Evolutionary conservation across 257 asterid species (phyloP), one percentile per base, ranked within the genome.

Genomic region (Scutellaria baicalensis): DNA sequence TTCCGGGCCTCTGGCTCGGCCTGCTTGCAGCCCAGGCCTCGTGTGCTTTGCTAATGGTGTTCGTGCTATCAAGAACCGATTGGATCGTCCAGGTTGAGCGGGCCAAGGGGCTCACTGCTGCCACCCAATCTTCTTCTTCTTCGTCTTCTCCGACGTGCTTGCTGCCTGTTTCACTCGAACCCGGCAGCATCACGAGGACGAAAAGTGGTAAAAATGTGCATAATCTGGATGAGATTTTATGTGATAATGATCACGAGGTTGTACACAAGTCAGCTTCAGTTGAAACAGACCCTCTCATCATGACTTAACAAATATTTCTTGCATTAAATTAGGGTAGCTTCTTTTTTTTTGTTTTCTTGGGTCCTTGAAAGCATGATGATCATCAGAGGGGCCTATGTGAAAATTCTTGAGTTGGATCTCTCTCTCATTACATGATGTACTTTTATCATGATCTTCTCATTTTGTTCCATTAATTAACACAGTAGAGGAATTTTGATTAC

Each of bases 1-100:
- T 93, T 44, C 66, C 83, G 8, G 99, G 99, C 8, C 71, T 93
- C 9, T 93, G 99, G 99, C 14, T 93, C 0, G 99, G 99, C 1
- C 72, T 93, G 77, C 84, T 93, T 18, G 94, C 96, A n/a, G 99
- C 99, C 11, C 99, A 93, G 88, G 92, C 70, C 40, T 81, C 92
- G 0, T 93, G 99, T 68, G 96, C 97, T 5, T 0, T 80, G 36
- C 83, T 87, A 6, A 93, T 93, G 99, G 6, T 91, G 7, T 17
- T 52, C 42, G 96, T 86, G 1, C 70, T 93, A 2, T 75, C 82
- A 39, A 78, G 68, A 59, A 91, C 97, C 0, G 95, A 93, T 59
- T 93, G 99, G 97, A 33, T 6, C 8, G 75, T 70, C 7, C 91
- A 89, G 66, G 93, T 79, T 0, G 91, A 89, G n/a, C 66, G 97